Conservation (phyloP, 139 green algal species). For the Closterium sp. region DNA sequence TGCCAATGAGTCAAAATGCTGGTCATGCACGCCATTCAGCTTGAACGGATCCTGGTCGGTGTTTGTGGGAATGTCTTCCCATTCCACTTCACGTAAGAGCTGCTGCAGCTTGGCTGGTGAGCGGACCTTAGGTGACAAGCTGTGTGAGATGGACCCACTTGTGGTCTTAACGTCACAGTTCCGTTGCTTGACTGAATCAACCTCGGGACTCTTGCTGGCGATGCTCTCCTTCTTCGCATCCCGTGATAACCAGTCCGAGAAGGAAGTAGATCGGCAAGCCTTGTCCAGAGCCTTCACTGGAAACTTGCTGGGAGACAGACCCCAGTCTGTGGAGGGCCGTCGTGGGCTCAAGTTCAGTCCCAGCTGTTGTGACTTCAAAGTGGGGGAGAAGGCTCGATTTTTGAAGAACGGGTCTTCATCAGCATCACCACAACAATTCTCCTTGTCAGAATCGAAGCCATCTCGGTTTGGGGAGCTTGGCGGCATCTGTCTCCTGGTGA, state of each 20-base stretch:
- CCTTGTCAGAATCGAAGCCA: background rate
- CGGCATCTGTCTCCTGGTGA: background rate
- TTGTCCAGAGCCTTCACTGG: background rate
- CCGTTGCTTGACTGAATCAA: background rate
- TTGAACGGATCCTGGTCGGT: background rate
- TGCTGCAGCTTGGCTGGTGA: background rate
- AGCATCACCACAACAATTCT: background rate
- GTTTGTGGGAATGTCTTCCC: background rate
- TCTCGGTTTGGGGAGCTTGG: background rate
- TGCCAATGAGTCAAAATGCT: background rate
- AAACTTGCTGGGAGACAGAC: background rate
- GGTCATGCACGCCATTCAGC: background rate
- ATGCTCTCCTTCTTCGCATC: background rate
- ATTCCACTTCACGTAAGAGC: background rate
- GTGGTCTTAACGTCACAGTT: background rate
- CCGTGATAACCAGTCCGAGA: background rate
- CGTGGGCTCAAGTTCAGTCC: background rate
- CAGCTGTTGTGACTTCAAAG: background rate
- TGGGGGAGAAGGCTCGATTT: background rate
- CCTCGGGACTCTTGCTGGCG: background rate
- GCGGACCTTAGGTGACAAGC: background rate
- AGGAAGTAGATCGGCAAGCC: background rate
- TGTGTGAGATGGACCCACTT: background rate
- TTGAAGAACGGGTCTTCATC: background rate
- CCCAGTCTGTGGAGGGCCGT: background rate